Percentiles rank a stretch among this genome's conserved stretches.
phyloP scores from a whole-genome alignment of 1,139 yeast genomes.

The Suhomyces chickasaworum region DNA sequence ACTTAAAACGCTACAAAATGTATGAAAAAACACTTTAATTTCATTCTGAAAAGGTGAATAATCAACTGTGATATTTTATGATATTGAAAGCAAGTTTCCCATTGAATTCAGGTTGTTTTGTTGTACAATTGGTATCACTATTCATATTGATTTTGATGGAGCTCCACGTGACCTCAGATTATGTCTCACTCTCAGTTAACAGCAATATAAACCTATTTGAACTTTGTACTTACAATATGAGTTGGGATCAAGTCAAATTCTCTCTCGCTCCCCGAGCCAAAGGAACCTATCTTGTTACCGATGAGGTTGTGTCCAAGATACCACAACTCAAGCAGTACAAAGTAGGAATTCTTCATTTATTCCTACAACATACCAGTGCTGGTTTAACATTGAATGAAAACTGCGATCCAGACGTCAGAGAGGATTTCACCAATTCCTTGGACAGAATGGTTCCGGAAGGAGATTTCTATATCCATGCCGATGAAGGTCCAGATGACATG shows the following conservation, averaged over 20 bases:
- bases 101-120: no score
- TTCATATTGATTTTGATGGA: no score
- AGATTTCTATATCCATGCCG: conserved; percentile 61
- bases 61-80: no score
- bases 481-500: conserved; percentile 84
- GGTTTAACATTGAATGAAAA: conserved; percentile 77
- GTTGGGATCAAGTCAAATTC: conserved; percentile 61
- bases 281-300: conserved; percentile 72
- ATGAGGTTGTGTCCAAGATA: conserved; percentile 55
- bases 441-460: conserved; percentile 74
- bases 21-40: no score
- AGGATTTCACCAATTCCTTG: conserved; percentile 64
- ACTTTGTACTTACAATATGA: conserved; percentile 12
- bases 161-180: conserved; percentile 4
- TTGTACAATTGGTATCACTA: no score
- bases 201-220: background rate
- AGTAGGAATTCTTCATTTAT: conserved; percentile 65
- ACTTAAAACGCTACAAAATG: no score
- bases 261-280: conserved; percentile 58
- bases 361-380: conserved; percentile 78
- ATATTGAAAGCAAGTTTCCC: no score
- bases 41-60: no score
- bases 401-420: conserved; percentile 76
- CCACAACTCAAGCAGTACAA: conserved; percentile 64
- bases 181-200: no score